A percentile compares a stretch with the other conserved stretches of the same genome.
phyloP scores from a whole-genome alignment of 495 filamentous ascomycete species.

The Tetracladium setigerum region DNA sequence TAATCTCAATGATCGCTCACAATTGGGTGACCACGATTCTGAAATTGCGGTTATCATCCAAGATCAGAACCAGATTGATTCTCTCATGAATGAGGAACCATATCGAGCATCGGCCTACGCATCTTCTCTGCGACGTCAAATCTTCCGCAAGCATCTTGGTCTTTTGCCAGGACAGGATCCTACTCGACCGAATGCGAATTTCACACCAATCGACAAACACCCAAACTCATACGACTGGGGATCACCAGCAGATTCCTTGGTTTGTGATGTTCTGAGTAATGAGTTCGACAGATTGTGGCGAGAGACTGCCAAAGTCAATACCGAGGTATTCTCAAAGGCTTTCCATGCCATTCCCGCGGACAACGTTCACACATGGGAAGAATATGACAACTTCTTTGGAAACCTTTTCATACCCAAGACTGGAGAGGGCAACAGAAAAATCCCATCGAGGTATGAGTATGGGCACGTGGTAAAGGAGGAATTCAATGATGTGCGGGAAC shows the following conservation, averaged over 20 bases:
- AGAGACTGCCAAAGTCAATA: constrained; percentile 66
- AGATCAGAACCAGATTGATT: constrained; percentile 62
- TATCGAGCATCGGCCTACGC: constrained; percentile 77
- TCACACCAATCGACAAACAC: constrained; percentile 58
- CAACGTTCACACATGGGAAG: constrained; percentile 67
- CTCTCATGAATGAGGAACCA: constrained; percentile 61
- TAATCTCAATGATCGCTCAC: constrained; percentile 91
- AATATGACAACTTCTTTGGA: constrained; percentile 76
- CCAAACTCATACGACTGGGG: constrained; percentile 81
- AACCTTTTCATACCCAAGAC: constrained; percentile 51
- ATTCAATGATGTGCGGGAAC: constrained; percentile 59
- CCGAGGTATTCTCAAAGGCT: constrained; percentile 72
- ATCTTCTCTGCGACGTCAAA: constrained; percentile 68
- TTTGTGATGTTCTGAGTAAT: constrained; percentile 65
- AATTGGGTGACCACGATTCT: constrained; percentile 78
- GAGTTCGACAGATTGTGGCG: constrained; percentile 67
- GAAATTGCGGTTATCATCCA: constrained; percentile 69
- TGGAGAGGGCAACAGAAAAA: constrained; percentile 38
- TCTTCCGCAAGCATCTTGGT: constrained; percentile 90
- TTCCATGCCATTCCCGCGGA: constrained; percentile 90
- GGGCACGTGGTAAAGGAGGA: constrained; percentile 82
- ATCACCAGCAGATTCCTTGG: constrained; percentile 61
- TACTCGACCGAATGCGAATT: constrained; percentile 59
- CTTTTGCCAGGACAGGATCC: constrained; percentile 64
- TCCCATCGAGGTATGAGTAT: constrained; percentile 40